Base-by-base conservation (phyloP, 345 rosid species). In the Rubroshorea leprosula region DNA sequence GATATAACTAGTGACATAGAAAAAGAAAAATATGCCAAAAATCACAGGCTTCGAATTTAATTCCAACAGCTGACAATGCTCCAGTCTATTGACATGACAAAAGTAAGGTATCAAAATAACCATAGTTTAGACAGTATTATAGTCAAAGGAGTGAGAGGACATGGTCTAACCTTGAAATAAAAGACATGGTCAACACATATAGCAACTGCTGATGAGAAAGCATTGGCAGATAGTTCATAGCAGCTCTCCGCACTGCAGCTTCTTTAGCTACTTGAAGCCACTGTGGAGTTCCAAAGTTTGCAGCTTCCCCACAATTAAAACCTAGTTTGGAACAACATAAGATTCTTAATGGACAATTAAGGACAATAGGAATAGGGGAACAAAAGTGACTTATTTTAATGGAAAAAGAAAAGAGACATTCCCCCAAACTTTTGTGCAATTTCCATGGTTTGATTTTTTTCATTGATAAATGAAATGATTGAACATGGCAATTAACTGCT, bases 141-240 rank as follows among this genome's bases (percentile, higher is more conserved):
- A 68, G 26, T 49, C 51, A 15, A 8, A 15, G 9, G 10, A 13
- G 48, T 52, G n/a, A 35, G 41, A 21, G 29, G 38, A 55, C 45
- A 53, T 44, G 31, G 61, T 41, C 84, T 75, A 39, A 85, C 99
- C 97, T 93, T 58, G 85, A 82, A 64, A 84, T 86, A 65, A 93
- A 93, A 18, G 99, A 93, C 97, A 93, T 93, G 19, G 99, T 93
- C 85, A 93, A 75, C 67, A 93, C 85, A 80, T 93, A 93, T 22
- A 93, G 68, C 51, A 93, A 85, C 73, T 93, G 99, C 74, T 90
- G 96, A 80, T 93, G 99, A 43, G 99, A 93, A 66, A 93, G 91
- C 99, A 93, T 93, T 23, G 99, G 99, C 63, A 93, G 90, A 82
- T 87, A 93, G 79, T 87, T 93, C 99, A 93, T 93, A 53, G 99